phyloP scores from a whole-genome alignment of 202 grass and related monocot species.

The Panicum hallii region DNA sequence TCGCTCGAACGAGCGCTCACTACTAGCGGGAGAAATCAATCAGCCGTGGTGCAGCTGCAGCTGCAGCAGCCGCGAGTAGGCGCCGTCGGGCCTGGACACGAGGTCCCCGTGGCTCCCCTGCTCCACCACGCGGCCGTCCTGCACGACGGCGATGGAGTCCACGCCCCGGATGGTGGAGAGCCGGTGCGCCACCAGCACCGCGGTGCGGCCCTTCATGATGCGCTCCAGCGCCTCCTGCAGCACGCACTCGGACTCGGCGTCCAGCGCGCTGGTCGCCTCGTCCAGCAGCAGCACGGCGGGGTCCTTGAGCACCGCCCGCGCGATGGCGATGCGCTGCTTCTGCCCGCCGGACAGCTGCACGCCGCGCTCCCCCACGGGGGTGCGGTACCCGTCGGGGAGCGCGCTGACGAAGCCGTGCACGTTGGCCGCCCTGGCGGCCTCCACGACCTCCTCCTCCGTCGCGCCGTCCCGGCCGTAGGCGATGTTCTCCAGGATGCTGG shows the following conservation, averaged over 20 bases:
- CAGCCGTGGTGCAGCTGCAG: constrained; percentile 68
- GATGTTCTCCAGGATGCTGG: constrained; percentile 85
- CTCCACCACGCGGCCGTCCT: constrained; percentile 71
- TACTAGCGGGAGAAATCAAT: no score
- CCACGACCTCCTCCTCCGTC: constrained; percentile 67
- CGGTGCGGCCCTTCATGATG: constrained; percentile 75
- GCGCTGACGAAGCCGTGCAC: constrained; percentile 74
- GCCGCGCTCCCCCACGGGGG: constrained; percentile 66
- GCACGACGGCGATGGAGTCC: constrained; percentile 69
- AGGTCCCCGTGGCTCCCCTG: constrained; percentile 78
- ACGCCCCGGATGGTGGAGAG: constrained; percentile 65
- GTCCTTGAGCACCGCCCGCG: constrained; percentile 76
- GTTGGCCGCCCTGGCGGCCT: constrained; percentile 72
- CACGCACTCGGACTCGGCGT: constrained; percentile 73
- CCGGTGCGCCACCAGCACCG: constrained; percentile 73
- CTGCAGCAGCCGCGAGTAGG: constrained; percentile 72
- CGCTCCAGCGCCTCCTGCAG: constrained; percentile 78
- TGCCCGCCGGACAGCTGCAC: constrained; percentile 84
- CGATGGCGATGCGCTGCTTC: constrained; percentile 82
- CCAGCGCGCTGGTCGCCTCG: constrained; percentile 76
- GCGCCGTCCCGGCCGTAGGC: constrained; percentile 71
- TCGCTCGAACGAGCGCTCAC: no score
- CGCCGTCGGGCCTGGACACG: constrained; percentile 56
- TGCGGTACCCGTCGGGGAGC: constrained; percentile 68
- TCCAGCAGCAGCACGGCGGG: constrained; percentile 77